Base-by-base conservation (phyloP, 2,329 filamentous ascomycete species). In the Fusarium subtropicale region DNA sequence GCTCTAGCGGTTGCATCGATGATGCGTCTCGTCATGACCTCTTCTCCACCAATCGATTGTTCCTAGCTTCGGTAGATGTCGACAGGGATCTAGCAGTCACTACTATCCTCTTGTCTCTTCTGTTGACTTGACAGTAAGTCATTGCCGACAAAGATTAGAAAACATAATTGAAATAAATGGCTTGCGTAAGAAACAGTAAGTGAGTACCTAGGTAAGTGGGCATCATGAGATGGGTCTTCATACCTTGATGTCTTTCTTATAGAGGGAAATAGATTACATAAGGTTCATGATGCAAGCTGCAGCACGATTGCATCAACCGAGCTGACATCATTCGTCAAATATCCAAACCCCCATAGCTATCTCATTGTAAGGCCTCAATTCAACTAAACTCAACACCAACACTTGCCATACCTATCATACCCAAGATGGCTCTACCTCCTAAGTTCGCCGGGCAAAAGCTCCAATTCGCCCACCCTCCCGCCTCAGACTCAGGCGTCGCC, bases 401-500 rank as follows among this genome's bases (percentile, higher is more conserved):
- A 15, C 24, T 18, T 4, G 31, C 11, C 6, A 24, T 20, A 20
- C 44, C 12, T 16, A 10, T 5, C 16, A 36, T 6, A 36, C 7
- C 44, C n/a, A n/a, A n/a, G n/a, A n/a, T n/a, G 92, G 90, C 92
- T 31, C 86, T 94, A 74, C 88, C 91, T 71, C 92, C 92, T 71
- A 92, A 91, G 77, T 93, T 92, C 82, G 90, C 89, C 18, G 92
- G 88, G 67, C 90, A 92, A 75, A 91, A 88, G 78, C 85, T 93
- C 51, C 76, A 79, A 70, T 85, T 88, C 77, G 79, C 78, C 54
- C 59, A 79, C 15, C 72, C 79, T 18, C 68, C 80, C 34, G 59
- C 77, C 31, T 62, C 79, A 4, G 64, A 79, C 13, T 74, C 79
- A n/a, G 72, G 76, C 18, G 76, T 81, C 18, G 76, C 82, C 10